Evolutionary conservation across 2,329 filamentous ascomycete species (phyloP), one percentile per base, ranked within the genome.

Genomic region (Phyllosticta capitalensis): DNA sequence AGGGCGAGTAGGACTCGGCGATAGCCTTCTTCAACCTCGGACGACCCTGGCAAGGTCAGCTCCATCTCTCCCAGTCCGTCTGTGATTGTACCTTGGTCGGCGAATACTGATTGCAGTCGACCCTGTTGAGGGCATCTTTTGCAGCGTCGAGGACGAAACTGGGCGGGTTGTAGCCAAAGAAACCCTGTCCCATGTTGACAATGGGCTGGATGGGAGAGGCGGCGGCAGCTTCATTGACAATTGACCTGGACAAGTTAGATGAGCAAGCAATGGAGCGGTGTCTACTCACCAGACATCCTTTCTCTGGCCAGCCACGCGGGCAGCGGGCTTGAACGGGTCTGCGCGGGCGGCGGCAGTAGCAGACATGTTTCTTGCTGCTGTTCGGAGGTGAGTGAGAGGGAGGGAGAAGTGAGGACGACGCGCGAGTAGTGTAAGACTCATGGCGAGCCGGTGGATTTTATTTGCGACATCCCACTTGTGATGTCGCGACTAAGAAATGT

Each of bases 31-130:
- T 92, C 69, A 99, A 81, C 59, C 92, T 83, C 50, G 94, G 92
- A 6, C 92, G 86, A 62, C 94, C 94, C 78, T 83, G 19, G 10
- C 24, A 28, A 21, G 54, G 20, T 58, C 56, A 59, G 50, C 33
- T 14, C 21, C 21, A 6, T 14, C 55, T 19, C 19, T 19, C 9
- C 24, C 9, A 49, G 20, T 9, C 33, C 50, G 19, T n/a, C 48
- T 12, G 9, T 19, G 48, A n/a, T 22, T 3, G 54, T 73, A 82
- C 80, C 80, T 91, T 94, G 20, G 94, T 96, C 2, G 92, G 94
- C 21, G 91, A 92, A 80, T 99, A 99, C 79, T 99, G 94, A 74
- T 99, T 99, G 81, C 92, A 96, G 65, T 97, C 94, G 21, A 99
- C 92, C 56, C 85, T 83, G 69, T 96, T 87, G 56, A 99, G 82